phyloP scores from a whole-genome alignment of 768 basidiomycete genomes.

The Hypsizygus marmoreus region DNA sequence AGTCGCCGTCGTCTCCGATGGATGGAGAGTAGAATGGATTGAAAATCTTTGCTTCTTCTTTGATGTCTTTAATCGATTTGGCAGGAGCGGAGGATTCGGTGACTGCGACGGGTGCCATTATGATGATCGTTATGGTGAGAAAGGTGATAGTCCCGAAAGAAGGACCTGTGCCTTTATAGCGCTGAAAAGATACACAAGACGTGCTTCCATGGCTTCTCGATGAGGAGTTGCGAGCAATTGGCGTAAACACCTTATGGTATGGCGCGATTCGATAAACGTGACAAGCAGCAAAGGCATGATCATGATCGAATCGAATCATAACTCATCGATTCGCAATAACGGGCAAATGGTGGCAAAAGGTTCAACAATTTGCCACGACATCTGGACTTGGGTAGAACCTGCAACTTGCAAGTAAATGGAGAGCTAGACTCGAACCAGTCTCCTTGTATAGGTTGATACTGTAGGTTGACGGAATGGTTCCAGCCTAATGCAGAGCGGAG shows the following conservation, averaged over 20 bases:
- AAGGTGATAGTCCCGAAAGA: no score
- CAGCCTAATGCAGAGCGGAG: no score
- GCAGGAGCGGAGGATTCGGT: conserved; percentile 7
- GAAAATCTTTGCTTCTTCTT: conserved; percentile 29
- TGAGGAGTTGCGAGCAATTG: conserved; percentile 4
- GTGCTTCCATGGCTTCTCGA: neutral
- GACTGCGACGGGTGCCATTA: conserved; percentile 23
- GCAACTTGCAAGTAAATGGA: no score
- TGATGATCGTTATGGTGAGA: neutral
- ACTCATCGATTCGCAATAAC: no score
- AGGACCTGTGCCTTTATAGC: neutral
- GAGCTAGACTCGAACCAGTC: no score
- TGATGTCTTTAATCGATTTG: neutral
- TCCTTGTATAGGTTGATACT: no score
- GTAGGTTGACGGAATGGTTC: no score
- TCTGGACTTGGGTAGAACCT: no score
- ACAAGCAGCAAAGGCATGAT: neutral
- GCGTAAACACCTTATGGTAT: neutral
- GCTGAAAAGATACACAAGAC: neutral
- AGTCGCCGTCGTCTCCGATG: conserved; percentile 50
- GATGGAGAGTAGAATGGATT: conserved; percentile 74
- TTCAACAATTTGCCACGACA: no score
- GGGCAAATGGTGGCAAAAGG: no score
- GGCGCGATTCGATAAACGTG: neutral
- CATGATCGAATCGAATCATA: neutral